A percentile compares a stretch with the other conserved stretches of the same genome.
These are phyloP conservation scores for Boletellus ananas DNA, from an alignment of 768 basidiomycete species.

Conservation along the genomic window DNA sequence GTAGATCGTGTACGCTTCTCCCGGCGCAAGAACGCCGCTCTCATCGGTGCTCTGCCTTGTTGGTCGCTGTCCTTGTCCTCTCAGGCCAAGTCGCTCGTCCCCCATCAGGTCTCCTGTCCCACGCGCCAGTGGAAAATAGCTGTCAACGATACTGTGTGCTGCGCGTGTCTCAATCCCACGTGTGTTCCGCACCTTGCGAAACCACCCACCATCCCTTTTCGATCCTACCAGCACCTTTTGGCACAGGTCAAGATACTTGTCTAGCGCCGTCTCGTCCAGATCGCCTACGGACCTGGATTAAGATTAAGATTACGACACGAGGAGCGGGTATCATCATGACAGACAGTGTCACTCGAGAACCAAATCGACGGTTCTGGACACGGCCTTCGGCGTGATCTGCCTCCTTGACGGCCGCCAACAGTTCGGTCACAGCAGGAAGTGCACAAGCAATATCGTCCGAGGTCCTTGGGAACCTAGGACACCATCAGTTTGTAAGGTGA, in stretches of 20 bases:
- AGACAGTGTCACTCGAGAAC: slow-evolving; percentile 45
- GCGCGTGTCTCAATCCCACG: background rate
- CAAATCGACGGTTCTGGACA: slow-evolving; percentile 37
- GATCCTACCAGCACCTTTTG: slow-evolving; percentile 45
- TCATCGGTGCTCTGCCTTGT: slow-evolving; percentile 7
- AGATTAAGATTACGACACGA: slow-evolving; percentile 4
- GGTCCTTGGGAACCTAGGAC: slow-evolving; percentile 41
- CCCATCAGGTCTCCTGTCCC: background rate
- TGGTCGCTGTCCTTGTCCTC: slow-evolving; percentile 8
- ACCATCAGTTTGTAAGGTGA: slow-evolving; percentile 9
- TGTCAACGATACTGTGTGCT: slow-evolving; percentile 35
- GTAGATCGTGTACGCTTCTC: slow-evolving; percentile 61
- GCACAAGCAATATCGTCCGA: slow-evolving; percentile 56
- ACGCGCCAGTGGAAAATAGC: slow-evolving; percentile 39
- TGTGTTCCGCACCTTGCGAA: slow-evolving; percentile 10
- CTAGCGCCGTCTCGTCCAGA: slow-evolving; percentile 48
- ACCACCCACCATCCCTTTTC: slow-evolving; percentile 24
- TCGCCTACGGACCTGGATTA: slow-evolving; percentile 49
- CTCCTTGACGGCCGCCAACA: slow-evolving; percentile 40
- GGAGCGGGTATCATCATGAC: slow-evolving; percentile 21
- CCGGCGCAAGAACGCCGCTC: slow-evolving; percentile 41
- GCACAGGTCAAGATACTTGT: slow-evolving; percentile 66
- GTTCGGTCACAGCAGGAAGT: slow-evolving; percentile 50
- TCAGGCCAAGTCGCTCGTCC: background rate
- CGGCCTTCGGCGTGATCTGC: slow-evolving; percentile 34